Evolutionary conservation across 805 yeast genomes (phyloP), one percentile per base, ranked within the genome.

Genomic region (Hyphopichia homilentoma): DNA sequence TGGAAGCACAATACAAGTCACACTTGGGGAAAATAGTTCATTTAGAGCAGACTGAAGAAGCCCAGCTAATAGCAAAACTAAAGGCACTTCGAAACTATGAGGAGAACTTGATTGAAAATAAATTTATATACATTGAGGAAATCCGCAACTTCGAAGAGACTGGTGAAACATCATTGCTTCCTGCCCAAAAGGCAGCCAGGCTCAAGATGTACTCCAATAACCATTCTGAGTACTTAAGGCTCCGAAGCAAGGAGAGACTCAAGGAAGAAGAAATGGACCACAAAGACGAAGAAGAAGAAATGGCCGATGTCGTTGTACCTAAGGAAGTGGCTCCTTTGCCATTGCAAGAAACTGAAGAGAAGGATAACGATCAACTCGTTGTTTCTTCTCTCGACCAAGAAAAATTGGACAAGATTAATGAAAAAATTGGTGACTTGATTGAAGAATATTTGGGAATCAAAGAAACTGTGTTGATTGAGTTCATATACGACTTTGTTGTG

Each of bases 401-500:
- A 2, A 24, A 18, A 3, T 36, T 61, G 16, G 46, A 36, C 0
- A 19, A 44, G 6, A 41, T 75, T 16, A 56, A 57, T 20, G 43
- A 45, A 1, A 66, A 65, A 37, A 54, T 76, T 14, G 61, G 57
- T n/a, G 51, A 49, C 3, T 57, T 73, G 29, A 52, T 78, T 20
- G 77, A 68, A 34, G 78, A 75, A 35, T 71, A 63, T 35, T 48
- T 78, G 29, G 84, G 82, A 1, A 58, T 73, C 27, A 55, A 59
- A 31, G 84, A 77, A 39, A 75, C 70, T 9, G 68, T 72, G 26
- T 57, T 78, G 39, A 54, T 66, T 9, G 61, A 63, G 2, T 72
- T 68, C 32, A 61, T 78, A 18, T 45, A 57, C 21, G 58, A 58
- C 21, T 61, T 65, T 32, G 52, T 75, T 4, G 41, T 54, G 19